phyloP scores from a whole-genome alignment of 257 asterid species.

The Osmanthus fragrans region DNA sequence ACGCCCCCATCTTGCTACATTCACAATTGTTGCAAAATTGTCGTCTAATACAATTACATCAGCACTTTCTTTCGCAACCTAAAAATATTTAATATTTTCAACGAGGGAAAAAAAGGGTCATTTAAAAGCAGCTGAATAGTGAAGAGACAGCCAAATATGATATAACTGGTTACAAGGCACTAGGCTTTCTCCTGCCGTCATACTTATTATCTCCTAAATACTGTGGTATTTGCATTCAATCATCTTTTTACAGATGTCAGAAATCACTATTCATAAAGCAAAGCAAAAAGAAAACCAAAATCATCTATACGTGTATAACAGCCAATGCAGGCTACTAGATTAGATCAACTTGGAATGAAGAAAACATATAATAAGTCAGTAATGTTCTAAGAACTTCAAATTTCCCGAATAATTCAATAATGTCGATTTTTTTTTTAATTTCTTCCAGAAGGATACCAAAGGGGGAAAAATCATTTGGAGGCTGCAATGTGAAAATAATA shows the following conservation, averaged over 20 bases:
- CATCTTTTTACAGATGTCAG: not conserved
- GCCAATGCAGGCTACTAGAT: not conserved
- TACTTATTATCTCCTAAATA: not conserved
- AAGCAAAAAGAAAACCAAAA: not conserved
- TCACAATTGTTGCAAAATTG: conserved; percentile 90
- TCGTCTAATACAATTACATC: conserved; percentile 94
- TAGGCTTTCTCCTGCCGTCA: not conserved
- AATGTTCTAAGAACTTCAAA: not conserved
- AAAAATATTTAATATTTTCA: conserved; percentile 10
- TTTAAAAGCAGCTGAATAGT: not conserved
- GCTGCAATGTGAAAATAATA: not conserved
- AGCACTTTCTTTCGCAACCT: conserved; percentile 99
- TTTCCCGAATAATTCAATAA: not conserved
- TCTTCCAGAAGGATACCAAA: not conserved
- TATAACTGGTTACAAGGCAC: not conserved
- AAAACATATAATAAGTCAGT: not conserved
- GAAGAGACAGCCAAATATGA: not conserved
- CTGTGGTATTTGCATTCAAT: not conserved
- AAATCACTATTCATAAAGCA: not conserved
- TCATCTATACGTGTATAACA: not conserved
- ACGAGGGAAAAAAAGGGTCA: not conserved
- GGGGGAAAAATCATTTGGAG: not conserved
- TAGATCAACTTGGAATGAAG: not conserved
- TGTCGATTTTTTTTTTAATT: not conserved
- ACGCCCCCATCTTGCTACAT: conserved; percentile 97